Evolutionary conservation across 768 basidiomycete species (phyloP).

Genomic region (Boletus pseudo-olivaceus): DNA sequence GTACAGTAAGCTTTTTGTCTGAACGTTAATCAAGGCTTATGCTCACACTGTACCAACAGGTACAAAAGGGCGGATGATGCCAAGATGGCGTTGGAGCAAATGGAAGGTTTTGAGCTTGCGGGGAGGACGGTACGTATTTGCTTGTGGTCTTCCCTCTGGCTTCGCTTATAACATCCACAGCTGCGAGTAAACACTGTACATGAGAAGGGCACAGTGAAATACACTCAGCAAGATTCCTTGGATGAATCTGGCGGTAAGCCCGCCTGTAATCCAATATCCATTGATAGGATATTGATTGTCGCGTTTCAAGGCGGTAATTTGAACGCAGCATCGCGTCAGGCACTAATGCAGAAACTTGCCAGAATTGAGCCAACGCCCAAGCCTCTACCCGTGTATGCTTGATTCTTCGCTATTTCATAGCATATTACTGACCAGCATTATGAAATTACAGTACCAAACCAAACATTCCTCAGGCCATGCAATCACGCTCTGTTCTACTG

Average conservation of each 20-base stretch:
- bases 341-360: slow-evolving; percentile 99
- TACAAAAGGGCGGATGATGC: slow-evolving; percentile 92
- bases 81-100: slow-evolving; percentile 94
- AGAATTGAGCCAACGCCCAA: slow-evolving; percentile 73
- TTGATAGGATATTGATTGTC: slow-evolving; percentile 9
- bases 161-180: slow-evolving; percentile 35
- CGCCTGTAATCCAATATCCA: not conserved
- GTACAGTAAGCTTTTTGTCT: slow-evolving; percentile 68
- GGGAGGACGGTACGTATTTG: slow-evolving; percentile 70
- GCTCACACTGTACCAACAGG: slow-evolving; percentile 37
- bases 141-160: slow-evolving; percentile 11
- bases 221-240: slow-evolving; percentile 73
- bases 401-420: not conserved
- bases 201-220: slow-evolving; percentile 78
- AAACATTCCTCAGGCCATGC: slow-evolving; percentile 79
- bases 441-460: slow-evolving; percentile 55
- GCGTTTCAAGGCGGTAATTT: slow-evolving; percentile 78
- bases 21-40: not conserved
- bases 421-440: slow-evolving; percentile 12
- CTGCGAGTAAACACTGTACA: slow-evolving; percentile 90
- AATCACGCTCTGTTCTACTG: slow-evolving; percentile 84
- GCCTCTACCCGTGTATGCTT: slow-evolving; percentile 59
- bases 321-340: slow-evolving; percentile 97
- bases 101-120: slow-evolving; percentile 98
- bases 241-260: slow-evolving; percentile 85